Conservation (phyloP, 2,329 filamentous ascomycete species). For the Clonostachys chloroleuca region DNA sequence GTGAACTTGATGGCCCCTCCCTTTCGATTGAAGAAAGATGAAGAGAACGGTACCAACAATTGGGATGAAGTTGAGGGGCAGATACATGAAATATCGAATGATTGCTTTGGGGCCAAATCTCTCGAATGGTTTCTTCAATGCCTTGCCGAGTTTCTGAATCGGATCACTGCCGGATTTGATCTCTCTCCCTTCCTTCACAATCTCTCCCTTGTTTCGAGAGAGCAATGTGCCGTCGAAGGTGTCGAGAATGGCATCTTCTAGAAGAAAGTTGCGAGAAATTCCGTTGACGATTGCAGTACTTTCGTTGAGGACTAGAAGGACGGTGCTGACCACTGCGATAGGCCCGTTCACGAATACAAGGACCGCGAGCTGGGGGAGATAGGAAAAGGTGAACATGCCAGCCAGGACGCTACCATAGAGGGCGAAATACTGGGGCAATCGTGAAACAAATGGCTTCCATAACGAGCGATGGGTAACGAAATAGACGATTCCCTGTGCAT, state of each 20-base stretch:
- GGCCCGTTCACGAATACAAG: slow-evolving; percentile 83
- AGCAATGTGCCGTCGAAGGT: slow-evolving; percentile 77
- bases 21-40: slow-evolving; percentile 67
- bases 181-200: slow-evolving; percentile 73
- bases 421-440: slow-evolving; percentile 56
- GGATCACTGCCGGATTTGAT: slow-evolving; percentile 59
- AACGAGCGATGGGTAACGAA: slow-evolving; percentile 49
- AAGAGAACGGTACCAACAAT: slow-evolving; percentile 82
- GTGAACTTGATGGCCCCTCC: slow-evolving; percentile 2
- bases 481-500: slow-evolving; percentile 52
- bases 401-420: slow-evolving; percentile 69
- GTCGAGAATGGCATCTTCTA: slow-evolving; percentile 79
- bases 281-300: slow-evolving; percentile 54
- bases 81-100: slow-evolving; percentile 76
- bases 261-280: slow-evolving; percentile 64
- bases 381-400: slow-evolving; percentile 85
- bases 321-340: slow-evolving; percentile 68
- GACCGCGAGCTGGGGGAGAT: slow-evolving; percentile 77
- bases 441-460: slow-evolving; percentile 55
- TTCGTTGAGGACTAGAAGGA: slow-evolving; percentile 62
- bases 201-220: slow-evolving; percentile 40
- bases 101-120: slow-evolving; percentile 58
- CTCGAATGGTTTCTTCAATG: slow-evolving; percentile 52
- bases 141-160: slow-evolving; percentile 51
- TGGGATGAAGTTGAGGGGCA: slow-evolving; percentile 91